These are phyloP conservation scores for Lipomyces orientalis DNA, from an alignment of 805 yeast species.

Conservation along the genomic window DNA sequence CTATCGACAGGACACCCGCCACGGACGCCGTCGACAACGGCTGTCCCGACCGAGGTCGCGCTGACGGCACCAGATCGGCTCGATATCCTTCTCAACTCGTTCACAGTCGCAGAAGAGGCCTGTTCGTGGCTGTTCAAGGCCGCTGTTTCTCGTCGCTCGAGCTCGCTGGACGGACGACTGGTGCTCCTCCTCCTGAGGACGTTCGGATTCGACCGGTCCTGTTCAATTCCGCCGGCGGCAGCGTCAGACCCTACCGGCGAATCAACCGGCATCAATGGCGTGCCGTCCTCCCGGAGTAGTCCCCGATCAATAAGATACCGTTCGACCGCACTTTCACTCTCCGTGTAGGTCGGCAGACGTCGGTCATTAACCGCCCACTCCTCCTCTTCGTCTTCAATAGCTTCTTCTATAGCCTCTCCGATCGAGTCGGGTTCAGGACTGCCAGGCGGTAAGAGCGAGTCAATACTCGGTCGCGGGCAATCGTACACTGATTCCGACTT, in stretches of 20 bases:
- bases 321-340: slow-evolving; percentile 37
- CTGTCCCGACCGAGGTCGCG: background rate
- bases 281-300: slow-evolving; percentile 29
- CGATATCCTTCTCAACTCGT: slow-evolving; percentile 22
- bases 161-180: background rate
- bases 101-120: slow-evolving; percentile 17
- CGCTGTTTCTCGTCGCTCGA: background rate
- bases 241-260: slow-evolving; percentile 17
- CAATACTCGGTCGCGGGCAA: slow-evolving; percentile 18
- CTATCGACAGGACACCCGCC: slow-evolving; percentile 5
- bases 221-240: background rate
- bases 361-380: slow-evolving; percentile 37
- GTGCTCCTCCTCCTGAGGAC: slow-evolving; percentile 15
- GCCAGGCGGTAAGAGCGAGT: background rate
- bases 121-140: background rate
- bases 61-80: background rate
- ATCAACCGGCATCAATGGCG: slow-evolving; percentile 24
- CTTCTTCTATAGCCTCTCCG: slow-evolving; percentile 31
- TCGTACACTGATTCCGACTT: slow-evolving; percentile 33
- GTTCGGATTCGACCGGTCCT: slow-evolving; percentile 8
- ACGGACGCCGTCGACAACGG: background rate
- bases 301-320: slow-evolving; percentile 36
- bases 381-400: slow-evolving; percentile 33
- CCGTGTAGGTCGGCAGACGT: slow-evolving; percentile 32
- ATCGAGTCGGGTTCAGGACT: background rate